Conservation (phyloP, 805 yeast genomes). For the Suhomyces tanzawaensis region DNA sequence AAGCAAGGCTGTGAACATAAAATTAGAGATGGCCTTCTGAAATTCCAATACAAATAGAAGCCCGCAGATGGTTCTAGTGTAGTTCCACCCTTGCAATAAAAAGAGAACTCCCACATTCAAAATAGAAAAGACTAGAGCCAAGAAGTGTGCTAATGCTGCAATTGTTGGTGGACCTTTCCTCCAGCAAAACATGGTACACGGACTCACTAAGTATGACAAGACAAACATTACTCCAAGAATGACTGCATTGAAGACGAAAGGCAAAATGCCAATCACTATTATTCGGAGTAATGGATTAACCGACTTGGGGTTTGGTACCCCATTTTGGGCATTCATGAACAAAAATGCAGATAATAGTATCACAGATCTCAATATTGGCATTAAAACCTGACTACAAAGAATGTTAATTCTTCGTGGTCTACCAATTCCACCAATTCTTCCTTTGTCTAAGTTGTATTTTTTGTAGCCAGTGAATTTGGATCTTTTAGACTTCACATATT, state of each 20-base stretch:
- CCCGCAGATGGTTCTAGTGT: conserved; percentile 37
- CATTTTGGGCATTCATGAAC: conserved; percentile 84
- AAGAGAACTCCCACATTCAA: conserved; percentile 35
- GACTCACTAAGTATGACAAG: conserved; percentile 38
- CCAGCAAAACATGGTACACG: conserved; percentile 32
- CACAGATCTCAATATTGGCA: conserved; percentile 1
- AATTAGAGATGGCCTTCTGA: conserved; percentile 35
- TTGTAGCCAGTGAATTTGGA: conserved; percentile 27
- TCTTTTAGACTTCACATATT: conserved; percentile 42
- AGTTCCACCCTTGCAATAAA: conserved; percentile 43
- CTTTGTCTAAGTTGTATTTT: not conserved
- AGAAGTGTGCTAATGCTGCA: conserved; percentile 41
- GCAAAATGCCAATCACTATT: conserved; percentile 48
- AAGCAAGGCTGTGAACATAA: conserved; percentile 29
- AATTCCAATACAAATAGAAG: conserved; percentile 35
- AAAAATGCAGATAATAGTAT: conserved; percentile 58
- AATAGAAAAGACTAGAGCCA: conserved; percentile 33
- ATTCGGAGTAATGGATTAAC: conserved; percentile 61
- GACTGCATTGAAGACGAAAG: conserved; percentile 42
- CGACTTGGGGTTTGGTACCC: conserved; percentile 47
- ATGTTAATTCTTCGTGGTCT: conserved; percentile 3
- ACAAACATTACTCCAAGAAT: conserved; percentile 31
- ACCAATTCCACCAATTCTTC: not conserved
- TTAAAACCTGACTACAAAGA: conserved; percentile 4
- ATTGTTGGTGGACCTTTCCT: conserved; percentile 31